Base-by-base conservation (phyloP, 106 monocot genomes). In the Dendrobium chrysotoxum region DNA sequence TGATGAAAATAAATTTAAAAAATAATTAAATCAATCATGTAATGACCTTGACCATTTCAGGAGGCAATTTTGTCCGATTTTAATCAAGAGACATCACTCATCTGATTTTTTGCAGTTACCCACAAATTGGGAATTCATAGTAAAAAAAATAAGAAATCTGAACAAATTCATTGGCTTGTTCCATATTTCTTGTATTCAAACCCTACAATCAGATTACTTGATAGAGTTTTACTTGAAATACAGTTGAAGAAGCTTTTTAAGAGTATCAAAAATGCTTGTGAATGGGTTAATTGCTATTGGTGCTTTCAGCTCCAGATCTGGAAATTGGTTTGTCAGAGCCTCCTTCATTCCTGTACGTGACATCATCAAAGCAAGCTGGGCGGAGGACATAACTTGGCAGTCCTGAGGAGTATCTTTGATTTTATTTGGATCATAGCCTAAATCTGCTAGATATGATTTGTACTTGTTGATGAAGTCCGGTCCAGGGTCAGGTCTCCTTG, bases 371-470 rank as follows among this genome's bases (percentile, higher is more conserved):
- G 79, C 83, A 45, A 93, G 85, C 66, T 88, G 89, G 47, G 72
- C 77, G 7, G 87, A 80, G 54, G 96, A 87, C 85, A 93, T 96
- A 11, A 80, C 85, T 50, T 93, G 81, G 30, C 93, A 96, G 50
- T 96, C 96, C 64, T 96, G 96, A 1, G 96, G 96, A 72, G 96
- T 96, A 31, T 93, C 92, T 82, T 89, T 96, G 80, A 96, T 93
- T 72, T 85, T 79, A 35, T 64, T 84, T 1, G 89, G 84, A 31
- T 97, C 92, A 64, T 97, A 94, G 1, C 96, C 96, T 38, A 85
- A 88, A 76, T 82, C 79, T 35, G 83, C 92, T 82, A 93, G 80
- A 47, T 93, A 94, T 10, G 88, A 82, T 85, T 97, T 97, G 87
- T 92, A 97, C 85, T 94, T 94, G 26, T 87, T 83, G 23, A 97